Evolutionary conservation across 805 yeast species (phyloP), one percentile per base, ranked within the genome.

Genomic region (Schizosaccharomyces japonicus): DNA sequence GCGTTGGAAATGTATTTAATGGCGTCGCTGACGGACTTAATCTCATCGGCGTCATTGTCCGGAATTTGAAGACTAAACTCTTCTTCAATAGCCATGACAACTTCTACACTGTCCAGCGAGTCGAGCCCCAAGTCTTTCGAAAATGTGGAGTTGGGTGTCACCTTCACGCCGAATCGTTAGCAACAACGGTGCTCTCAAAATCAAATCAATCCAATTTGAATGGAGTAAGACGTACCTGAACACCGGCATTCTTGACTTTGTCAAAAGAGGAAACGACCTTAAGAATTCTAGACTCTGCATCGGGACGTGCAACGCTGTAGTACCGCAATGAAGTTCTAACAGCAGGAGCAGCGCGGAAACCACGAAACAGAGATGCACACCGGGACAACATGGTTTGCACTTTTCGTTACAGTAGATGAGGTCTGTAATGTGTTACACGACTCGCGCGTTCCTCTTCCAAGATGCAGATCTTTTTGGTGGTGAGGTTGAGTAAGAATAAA

Each of bases 41-140:
- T 77, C 60, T 80, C 85, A 62, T 87, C 95, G 49, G 95, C 90
- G 56, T 82, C 81, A 62, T 80, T 77, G 66, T 45, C 47, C 11
- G 47, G 60, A 53, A 61, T 61, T 56, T 58, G 68, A 50, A 69
- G 61, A 49, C 67, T 69, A 54, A 78, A 78, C 62, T 78, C 85
- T 70, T 85, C 95, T 69, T 87, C 98, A 58, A 87, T 78, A 50
- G 94, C 94, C 63, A 90, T 94, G 57, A 90, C 72, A 49, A 90
- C 85, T 68, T 87, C 98, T 52, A 87, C 94, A 52, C 90, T 80
- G 60, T 87, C 98, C 55, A 87, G 71, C 7, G 94, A 81, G 64
- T 87, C 98, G 60, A 81, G 72, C n/a, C 85, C 87, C 55, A 81
- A 71, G 58, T 81, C 93, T 48, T 58, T 58, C 46, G 64, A 57